These are phyloP conservation scores for Desmodesmus armatus DNA, from an alignment of 139 green algal species.

Conservation along the genomic window DNA sequence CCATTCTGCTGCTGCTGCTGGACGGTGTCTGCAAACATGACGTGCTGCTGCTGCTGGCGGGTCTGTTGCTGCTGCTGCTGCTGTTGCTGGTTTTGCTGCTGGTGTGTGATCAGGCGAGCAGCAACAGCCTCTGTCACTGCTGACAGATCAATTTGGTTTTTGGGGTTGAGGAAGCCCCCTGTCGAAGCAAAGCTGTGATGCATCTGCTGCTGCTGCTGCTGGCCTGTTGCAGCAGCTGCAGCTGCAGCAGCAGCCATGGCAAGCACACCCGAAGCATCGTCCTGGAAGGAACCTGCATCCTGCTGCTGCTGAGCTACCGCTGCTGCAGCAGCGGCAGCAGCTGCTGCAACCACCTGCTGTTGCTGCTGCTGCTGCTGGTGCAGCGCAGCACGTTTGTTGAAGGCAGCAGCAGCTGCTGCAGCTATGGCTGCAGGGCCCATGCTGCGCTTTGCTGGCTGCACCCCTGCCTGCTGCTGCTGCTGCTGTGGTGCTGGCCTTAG, in stretches of 20 bases:
- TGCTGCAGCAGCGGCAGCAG: not conserved
- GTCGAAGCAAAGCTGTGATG: not conserved
- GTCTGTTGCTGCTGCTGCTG: not conserved
- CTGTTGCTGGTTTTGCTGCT: too few species aligned
- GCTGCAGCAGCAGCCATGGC: not conserved
- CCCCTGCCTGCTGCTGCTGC: too few species aligned
- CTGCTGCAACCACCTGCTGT: not conserved
- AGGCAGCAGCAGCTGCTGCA: too few species aligned
- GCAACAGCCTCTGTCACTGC: too few species aligned
- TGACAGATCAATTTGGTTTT: too few species aligned
- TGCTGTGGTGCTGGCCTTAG: not conserved
- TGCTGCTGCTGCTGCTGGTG: slow-evolving; percentile 13
- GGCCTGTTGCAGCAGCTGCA: not conserved
- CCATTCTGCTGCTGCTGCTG: not conserved
- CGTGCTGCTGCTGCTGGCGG: too few species aligned
- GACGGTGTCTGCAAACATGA: not conserved
- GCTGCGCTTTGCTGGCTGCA: too few species aligned
- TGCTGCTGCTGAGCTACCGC: slow-evolving; percentile 1
- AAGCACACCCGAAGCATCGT: not conserved
- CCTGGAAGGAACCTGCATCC: too few species aligned
- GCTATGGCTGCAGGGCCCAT: too few species aligned
- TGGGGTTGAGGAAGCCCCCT: too few species aligned
- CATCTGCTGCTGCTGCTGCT: not conserved
- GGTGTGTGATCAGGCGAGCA: too few species aligned
- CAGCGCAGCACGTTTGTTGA: too few species aligned